Evolutionary conservation across 352 stramenopile species (phyloP), one percentile per base, ranked within the genome.

Genomic region (Phytophthora constricta): DNA sequence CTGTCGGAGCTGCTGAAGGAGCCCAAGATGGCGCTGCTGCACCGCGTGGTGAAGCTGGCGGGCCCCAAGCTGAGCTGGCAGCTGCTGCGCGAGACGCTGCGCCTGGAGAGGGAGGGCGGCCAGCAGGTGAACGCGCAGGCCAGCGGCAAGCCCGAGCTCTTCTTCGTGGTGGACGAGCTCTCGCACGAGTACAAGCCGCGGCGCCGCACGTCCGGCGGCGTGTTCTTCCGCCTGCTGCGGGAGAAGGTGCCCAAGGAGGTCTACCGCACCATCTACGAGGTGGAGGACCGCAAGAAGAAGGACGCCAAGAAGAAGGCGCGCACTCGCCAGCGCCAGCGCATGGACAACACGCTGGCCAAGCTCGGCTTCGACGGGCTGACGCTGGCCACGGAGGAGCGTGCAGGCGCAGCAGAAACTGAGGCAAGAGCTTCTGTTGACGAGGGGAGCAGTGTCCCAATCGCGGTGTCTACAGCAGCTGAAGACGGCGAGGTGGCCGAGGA

Each of bases 201-300:
- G 13, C 71, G 79, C n/a, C 86, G 84, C 26, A 90, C 86, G n/a
- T 86, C 81, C 17, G 86, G 86, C 19, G 86, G 84, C 22, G 76
- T 91, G 3, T 94, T 82, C 58, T 83, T 94, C 43, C 74, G 78
- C 39, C 72, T 92, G 28, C 68, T 94, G 23, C 86, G 88, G 48
- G 75, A 84, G 0, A 73, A 82, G 34, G 86, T 91, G 75, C 56
- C 77, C 0, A 85, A 83, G 45, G 84, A 94, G 20, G 72, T 73
- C 53, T 94, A 94, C 64, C 80, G 82, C 19, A 69, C 84, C 16
- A 92, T 94, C 56, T 94, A 92, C 57, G 82, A 86, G 56, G 69
- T 94, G 17, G 86, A 94, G 58, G 76, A 87, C 33, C 56, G 77
- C 31, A 78, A 88, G 53, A 94, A 94, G 69, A 92, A 94, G 64